phyloP scores from a whole-genome alignment of 129 eudicot species.

The Flaveria robusta region DNA sequence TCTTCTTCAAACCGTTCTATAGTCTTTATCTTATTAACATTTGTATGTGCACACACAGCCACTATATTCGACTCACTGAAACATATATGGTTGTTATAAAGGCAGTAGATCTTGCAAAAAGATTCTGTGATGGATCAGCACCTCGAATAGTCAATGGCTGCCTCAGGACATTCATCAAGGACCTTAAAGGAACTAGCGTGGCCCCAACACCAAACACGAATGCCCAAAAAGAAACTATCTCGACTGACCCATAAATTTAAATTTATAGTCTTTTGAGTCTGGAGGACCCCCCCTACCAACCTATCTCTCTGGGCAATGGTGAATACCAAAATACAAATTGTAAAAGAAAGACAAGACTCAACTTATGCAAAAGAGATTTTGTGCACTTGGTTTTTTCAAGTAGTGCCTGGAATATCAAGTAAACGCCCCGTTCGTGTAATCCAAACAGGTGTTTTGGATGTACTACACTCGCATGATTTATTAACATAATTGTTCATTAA shows the following conservation, averaged over 20 bases:
- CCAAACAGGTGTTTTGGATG: conserved; percentile 6
- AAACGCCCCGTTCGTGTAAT: not conserved
- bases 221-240: conserved; percentile 25
- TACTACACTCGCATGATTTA: conserved; percentile 15
- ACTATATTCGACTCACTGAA: conserved; percentile 6
- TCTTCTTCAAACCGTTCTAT: conserved; percentile 13
- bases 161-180: conserved; percentile 68
- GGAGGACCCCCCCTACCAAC: conserved; percentile 4
- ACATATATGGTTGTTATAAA: conserved; percentile 30
- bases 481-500: conserved; percentile 1
- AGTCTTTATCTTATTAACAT: not conserved
- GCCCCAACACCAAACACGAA: conserved; percentile 21
- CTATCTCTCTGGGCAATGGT: conserved; percentile 16
- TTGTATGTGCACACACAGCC: not conserved
- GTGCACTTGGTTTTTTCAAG: conserved; percentile 30
- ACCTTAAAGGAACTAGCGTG: conserved; percentile 26
- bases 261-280: not conserved
- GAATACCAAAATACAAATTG: conserved; percentile 25
- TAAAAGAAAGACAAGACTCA: conserved; percentile 18
- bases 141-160: conserved; percentile 91
- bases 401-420: conserved; percentile 32
- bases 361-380: conserved; percentile 32
- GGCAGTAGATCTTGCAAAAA: conserved; percentile 98
- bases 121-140: conserved; percentile 95
- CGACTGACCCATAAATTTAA: conserved; percentile 27